Evolutionary conservation across 2,329 filamentous ascomycete genomes (phyloP), one percentile per base, ranked within the genome.

Genomic region (Chrysoporthe austroafricana): DNA sequence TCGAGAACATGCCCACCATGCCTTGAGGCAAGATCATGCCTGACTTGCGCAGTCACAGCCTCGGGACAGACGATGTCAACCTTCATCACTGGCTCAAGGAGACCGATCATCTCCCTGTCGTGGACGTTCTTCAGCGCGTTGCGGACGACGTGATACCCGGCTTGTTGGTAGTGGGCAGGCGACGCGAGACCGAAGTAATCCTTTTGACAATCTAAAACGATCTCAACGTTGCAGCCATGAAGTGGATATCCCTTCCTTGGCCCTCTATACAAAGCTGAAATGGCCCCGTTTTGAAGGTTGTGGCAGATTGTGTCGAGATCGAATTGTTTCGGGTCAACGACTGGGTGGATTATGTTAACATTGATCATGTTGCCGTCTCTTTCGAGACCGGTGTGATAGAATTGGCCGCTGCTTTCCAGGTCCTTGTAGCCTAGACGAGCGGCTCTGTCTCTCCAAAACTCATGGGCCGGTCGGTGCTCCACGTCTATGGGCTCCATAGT

Each of bases 61-160:
- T 97, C 95, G 63, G 96, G 92, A 62, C 96, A 93, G 72, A 88
- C 90, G 75, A 99, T 97, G 63, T 90, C 89, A 5, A 92, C 93
- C 69, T 90, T 89, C 93, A 98, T 97, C 65, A 99, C 92, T 1
- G 96, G 96, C 76, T 99, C 96, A 80, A 98, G 91, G 50, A 99
- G 82, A 1, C 86, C 85, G 1, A 93, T 86, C 2, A 83, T 80
- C 2, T 81, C 76, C 39, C 80, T 78, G 11, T 84, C 80, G 66
- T 87, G 84, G 0, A 89, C 88, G 21, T 88, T 84, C 62, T 86
- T 86, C 0, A 98, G 84, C 0, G 90, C 90, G 9, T 85, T 83
- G 68, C 90, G 87, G 0, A 94, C 90, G 2, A 92, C 91, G 2
- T 79, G 79, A 52, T 83, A 75, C 79, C 87, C 76, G 79, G 89